Evolutionary conservation across 2,329 filamentous ascomycete genomes (phyloP), one percentile per base, ranked within the genome.

Genomic region (Colletotrichum truncatum): DNA sequence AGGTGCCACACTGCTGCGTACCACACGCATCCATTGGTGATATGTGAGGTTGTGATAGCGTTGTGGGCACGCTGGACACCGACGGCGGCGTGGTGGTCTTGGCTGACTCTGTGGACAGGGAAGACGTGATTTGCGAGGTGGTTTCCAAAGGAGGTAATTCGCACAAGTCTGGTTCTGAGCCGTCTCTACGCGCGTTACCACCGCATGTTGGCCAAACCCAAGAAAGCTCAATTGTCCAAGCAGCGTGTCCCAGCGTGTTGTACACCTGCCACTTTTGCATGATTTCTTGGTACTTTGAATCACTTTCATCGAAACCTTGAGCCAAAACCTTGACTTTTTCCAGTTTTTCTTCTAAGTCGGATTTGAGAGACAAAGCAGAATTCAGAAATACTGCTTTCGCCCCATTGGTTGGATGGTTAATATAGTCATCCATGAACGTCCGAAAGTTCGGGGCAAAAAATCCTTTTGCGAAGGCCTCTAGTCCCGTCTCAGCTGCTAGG

Each of bases 261-360:
- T 46, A 0, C n/a, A n/a, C n/a, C 23, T 46, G 21, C 43, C 43
- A 46, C 0, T 46, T 46, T 9, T 0, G 21, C 43, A 25, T 25
- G 4, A 7, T 23, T 8, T 25, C 0, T 0, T 46, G 18, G 0
- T 25, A 28, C n/a, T n/a, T n/a, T n/a, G n/a, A n/a, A n/a, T n/a
- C n/a, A n/a, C n/a, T n/a, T 0, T 23, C 18, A 43, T 25, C 16
- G 39, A 25, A n/a, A n/a, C n/a, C n/a, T n/a, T n/a, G n/a, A n/a
- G n/a, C n/a, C n/a, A n/a, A n/a, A n/a, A n/a, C n/a, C n/a, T n/a
- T n/a, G n/a, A n/a, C n/a, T n/a, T n/a, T n/a, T n/a, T n/a, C n/a
- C n/a, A n/a, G n/a, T n/a, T n/a, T n/a, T n/a, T n/a, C n/a, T n/a
- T n/a, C n/a, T n/a, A n/a, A n/a, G n/a, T n/a, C n/a, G n/a, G n/a